These are phyloP conservation scores for Panicum hallii DNA, from an alignment of 202 grass and related monocot species.

Conservation along the genomic window DNA sequence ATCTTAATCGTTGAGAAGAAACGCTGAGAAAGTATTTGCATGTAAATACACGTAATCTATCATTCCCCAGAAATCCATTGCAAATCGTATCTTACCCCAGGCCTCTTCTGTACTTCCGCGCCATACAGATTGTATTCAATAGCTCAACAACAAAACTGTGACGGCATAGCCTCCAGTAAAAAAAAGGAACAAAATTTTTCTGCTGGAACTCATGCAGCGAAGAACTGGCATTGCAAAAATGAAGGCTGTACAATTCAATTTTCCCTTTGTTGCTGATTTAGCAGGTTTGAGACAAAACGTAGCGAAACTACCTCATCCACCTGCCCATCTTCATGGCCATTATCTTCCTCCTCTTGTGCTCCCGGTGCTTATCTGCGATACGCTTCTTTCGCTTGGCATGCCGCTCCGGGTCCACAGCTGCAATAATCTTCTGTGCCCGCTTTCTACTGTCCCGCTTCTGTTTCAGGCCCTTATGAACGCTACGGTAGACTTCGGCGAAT, in stretches of 20 bases:
- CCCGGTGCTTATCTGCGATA: conserved; percentile 63
- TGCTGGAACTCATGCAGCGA: conserved; percentile 17
- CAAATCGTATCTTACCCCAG: background rate
- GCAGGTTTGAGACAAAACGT: background rate
- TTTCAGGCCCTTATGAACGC: conserved; percentile 67
- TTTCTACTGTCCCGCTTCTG: conserved; percentile 81
- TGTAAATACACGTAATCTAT: background rate
- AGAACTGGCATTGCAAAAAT: conserved; percentile 2
- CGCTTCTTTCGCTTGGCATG: conserved; percentile 85
- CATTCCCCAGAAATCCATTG: background rate
- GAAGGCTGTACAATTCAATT: conserved; percentile 34
- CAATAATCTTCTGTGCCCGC: conserved; percentile 66
- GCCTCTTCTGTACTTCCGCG: background rate
- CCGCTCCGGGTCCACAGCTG: conserved; percentile 69
- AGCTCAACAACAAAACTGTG: conserved; percentile 5
- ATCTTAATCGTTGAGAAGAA: too few species aligned
- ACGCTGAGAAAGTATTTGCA: background rate
- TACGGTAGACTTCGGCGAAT: conserved; percentile 83
- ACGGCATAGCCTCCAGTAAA: background rate
- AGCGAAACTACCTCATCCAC: conserved; percentile 63
- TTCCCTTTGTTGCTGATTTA: background rate
- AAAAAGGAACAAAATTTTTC: conserved; percentile 32
- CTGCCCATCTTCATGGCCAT: conserved; percentile 74
- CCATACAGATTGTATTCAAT: background rate
- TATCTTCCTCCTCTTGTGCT: conserved; percentile 79